These are phyloP conservation scores for Tolypocladium endophyticum DNA, from an alignment of 2,329 filamentous ascomycete species.

Conservation along the genomic window DNA sequence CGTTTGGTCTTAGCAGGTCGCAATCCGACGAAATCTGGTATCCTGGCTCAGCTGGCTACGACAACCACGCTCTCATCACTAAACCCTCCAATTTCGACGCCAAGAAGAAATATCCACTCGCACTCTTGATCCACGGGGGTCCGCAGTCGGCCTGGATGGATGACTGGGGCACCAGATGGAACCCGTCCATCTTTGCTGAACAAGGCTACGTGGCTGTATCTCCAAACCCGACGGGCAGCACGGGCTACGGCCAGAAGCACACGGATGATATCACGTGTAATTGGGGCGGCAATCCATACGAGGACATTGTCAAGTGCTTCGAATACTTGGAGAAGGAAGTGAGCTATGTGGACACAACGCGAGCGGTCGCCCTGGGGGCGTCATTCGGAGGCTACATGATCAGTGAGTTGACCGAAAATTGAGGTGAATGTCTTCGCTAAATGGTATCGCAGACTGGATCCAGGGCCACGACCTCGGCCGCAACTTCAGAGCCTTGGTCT, in stretches of 20 bases:
- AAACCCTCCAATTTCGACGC: slow-evolving; percentile 58
- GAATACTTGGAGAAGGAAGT: slow-evolving; percentile 60
- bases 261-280: slow-evolving; percentile 66
- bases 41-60: slow-evolving; percentile 49
- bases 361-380: slow-evolving; percentile 64
- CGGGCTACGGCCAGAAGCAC: slow-evolving; percentile 70
- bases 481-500: slow-evolving; percentile 79
- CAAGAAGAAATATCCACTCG: slow-evolving; percentile 65
- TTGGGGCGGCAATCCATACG: slow-evolving; percentile 79
- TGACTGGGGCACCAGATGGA: slow-evolving; percentile 75
- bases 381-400: slow-evolving; percentile 71
- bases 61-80: slow-evolving; percentile 59
- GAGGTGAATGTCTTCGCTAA: slow-evolving; percentile 7
- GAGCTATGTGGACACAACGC: slow-evolving; percentile 55
- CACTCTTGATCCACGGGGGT: slow-evolving; percentile 74
- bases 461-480: slow-evolving; percentile 76
- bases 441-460: slow-evolving; percentile 59
- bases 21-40: slow-evolving; percentile 64
- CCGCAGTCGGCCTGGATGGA: slow-evolving; percentile 70
- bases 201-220: slow-evolving; percentile 76
- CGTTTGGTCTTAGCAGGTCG: slow-evolving; percentile 52
- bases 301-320: slow-evolving; percentile 70
- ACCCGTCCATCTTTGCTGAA: slow-evolving; percentile 75
- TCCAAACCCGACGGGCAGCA: slow-evolving; percentile 76
- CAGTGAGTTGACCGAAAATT: slow-evolving; percentile 30